Evolutionary conservation across 1,284 basidiomycete genomes (phyloP).

Genomic region (Irpex lacteus): DNA sequence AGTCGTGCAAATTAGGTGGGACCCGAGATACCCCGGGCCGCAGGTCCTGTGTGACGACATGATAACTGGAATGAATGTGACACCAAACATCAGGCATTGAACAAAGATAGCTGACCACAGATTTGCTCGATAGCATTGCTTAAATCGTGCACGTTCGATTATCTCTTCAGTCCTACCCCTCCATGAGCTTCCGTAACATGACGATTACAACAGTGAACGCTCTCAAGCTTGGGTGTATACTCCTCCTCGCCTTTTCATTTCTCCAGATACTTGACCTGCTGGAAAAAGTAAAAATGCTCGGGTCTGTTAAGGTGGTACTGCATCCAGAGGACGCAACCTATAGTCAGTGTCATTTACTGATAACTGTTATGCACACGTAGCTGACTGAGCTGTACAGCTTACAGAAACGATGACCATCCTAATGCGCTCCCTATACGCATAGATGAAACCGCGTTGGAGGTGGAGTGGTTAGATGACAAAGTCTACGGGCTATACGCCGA

Average conservation of each 20-base stretch:
- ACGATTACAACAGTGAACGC: neutral
- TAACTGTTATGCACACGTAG: neutral
- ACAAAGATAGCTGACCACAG: too few species aligned
- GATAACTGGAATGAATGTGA: too few species aligned
- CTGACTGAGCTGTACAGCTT: neutral
- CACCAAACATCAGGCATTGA: too few species aligned
- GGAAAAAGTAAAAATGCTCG: neutral
- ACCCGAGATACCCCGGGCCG: too few species aligned
- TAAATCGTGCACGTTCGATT: too few species aligned
- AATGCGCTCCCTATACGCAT: neutral
- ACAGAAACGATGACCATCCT: neutral
- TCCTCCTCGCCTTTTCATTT: neutral
- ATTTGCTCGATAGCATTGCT: too few species aligned
- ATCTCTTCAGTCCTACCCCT: too few species aligned
- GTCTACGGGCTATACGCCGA: slow-evolving; percentile 1
- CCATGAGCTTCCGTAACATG: neutral
- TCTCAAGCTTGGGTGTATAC: neutral
- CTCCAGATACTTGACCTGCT: neutral
- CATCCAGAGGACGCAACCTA: neutral
- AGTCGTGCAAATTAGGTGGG: too few species aligned
- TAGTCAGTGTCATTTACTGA: neutral
- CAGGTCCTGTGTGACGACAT: too few species aligned
- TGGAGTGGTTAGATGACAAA: neutral
- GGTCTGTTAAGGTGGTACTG: neutral
- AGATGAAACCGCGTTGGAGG: neutral